Evolutionary conservation across 768 basidiomycete genomes (phyloP).

Genomic region (Boletus coccyginus): DNA sequence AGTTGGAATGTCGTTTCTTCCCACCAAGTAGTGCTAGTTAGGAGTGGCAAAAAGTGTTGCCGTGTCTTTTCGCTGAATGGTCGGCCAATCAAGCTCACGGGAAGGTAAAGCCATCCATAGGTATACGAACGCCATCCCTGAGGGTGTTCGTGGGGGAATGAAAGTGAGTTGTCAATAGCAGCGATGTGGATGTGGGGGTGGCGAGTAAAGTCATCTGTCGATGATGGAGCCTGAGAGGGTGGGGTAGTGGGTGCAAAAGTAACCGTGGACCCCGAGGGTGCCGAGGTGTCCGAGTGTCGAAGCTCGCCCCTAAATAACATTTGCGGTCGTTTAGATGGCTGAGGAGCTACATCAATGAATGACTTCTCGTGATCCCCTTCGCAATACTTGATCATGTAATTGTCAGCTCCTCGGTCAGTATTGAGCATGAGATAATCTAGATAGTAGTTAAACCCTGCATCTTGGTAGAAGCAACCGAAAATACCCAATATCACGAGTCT

Average conservation of each 20-base stretch:
- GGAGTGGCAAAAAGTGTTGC: slow-evolving; percentile 74
- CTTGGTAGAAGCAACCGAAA: background rate
- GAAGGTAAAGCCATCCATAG: slow-evolving; percentile 86
- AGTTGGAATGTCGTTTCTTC: slow-evolving; percentile 79
- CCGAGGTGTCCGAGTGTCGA: slow-evolving; percentile 43
- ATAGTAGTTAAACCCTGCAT: background rate
- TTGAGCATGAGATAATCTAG: slow-evolving; percentile 90
- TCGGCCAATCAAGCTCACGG: slow-evolving; percentile 78
- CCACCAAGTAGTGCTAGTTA: slow-evolving; percentile 90
- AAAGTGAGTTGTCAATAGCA: slow-evolving; percentile 90
- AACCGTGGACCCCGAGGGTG: slow-evolving; percentile 37
- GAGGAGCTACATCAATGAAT: slow-evolving; percentile 75
- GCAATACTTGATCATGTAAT: slow-evolving; percentile 92
- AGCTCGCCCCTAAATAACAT: slow-evolving; percentile 77
- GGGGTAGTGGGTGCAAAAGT: slow-evolving; percentile 39
- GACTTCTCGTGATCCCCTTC: slow-evolving; percentile 77
- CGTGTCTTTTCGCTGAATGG: slow-evolving; percentile 85
- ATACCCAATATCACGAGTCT: slow-evolving; percentile 83
- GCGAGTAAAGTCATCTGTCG: slow-evolving; percentile 46
- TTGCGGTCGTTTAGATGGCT: slow-evolving; percentile 59
- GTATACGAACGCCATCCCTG: slow-evolving; percentile 78
- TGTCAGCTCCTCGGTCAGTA: slow-evolving; percentile 83
- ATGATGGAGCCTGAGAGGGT: slow-evolving; percentile 35
- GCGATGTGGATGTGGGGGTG: slow-evolving; percentile 87
- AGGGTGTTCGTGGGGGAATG: slow-evolving; percentile 90